A percentile compares a stretch with the other conserved stretches of the same genome.
Evolutionary conservation across 2,329 filamentous ascomycete genomes (phyloP).

Genomic region (Purpureocillium takamizusanense): DNA sequence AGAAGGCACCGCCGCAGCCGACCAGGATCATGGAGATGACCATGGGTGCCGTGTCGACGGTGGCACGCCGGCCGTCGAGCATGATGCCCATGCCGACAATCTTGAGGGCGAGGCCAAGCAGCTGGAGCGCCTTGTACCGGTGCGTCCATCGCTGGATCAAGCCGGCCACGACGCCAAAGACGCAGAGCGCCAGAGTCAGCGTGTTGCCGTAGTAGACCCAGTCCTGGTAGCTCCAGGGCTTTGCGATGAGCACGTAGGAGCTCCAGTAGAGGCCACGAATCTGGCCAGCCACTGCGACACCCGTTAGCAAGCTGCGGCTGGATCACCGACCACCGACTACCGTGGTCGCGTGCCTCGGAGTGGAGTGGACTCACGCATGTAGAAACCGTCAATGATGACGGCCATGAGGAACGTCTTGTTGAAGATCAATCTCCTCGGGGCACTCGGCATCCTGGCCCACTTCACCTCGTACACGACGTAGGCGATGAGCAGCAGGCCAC

Average conservation of each 20-base stretch:
- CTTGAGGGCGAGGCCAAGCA: slow-evolving; percentile 24
- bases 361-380: slow-evolving; percentile 12
- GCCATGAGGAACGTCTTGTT: slow-evolving; percentile 21
- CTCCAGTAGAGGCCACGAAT: slow-evolving; percentile 22
- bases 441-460: slow-evolving; percentile 14
- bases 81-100: slow-evolving; percentile 27
- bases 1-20: slow-evolving; percentile 23
- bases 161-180: slow-evolving; percentile 22
- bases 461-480: slow-evolving; percentile 39
- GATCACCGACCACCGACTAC: too few species aligned
- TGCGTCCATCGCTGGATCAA: slow-evolving; percentile 23
- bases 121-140: slow-evolving; percentile 27
- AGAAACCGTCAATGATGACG: slow-evolving; percentile 19
- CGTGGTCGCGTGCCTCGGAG: not conserved
- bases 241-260: slow-evolving; percentile 24
- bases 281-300: slow-evolving; percentile 15
- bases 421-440: slow-evolving; percentile 15
- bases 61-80: slow-evolving; percentile 15
- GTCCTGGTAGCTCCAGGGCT: slow-evolving; percentile 21
- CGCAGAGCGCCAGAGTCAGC: slow-evolving; percentile 23
- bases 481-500: slow-evolving; percentile 25
- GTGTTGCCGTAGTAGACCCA: slow-evolving; percentile 27
- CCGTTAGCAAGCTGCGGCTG: slow-evolving; percentile 5
- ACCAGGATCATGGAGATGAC: slow-evolving; percentile 25
- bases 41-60: slow-evolving; percentile 20